phyloP scores from a whole-genome alignment of 768 basidiomycete genomes.

The Suillus spraguei region DNA sequence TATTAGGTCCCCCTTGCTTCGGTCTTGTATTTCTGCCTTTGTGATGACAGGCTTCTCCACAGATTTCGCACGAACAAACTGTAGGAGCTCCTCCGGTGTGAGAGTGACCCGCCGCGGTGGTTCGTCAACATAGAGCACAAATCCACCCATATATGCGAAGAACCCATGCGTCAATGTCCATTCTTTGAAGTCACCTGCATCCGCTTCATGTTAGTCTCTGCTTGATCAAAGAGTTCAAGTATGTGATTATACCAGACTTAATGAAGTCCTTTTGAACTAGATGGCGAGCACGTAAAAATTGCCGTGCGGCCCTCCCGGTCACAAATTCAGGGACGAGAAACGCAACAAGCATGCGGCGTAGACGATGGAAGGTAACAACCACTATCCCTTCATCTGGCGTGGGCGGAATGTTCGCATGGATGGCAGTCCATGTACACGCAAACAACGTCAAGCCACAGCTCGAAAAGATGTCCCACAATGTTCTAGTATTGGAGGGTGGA shows the following conservation, averaged over 20 bases:
- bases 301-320: neutral
- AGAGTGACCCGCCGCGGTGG: neutral
- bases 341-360: neutral
- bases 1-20: neutral
- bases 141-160: neutral
- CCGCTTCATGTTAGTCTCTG: neutral
- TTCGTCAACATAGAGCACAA: neutral
- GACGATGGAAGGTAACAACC: no score
- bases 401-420: neutral
- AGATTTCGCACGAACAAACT: neutral
- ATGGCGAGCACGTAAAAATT: no score
- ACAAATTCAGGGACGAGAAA: neutral
- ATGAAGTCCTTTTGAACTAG: no score
- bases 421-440: neutral
- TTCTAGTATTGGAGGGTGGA: neutral
- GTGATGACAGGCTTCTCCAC: neutral
- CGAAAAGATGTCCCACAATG: neutral
- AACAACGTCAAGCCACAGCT: neutral
- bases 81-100: neutral
- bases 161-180: neutral
- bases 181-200: neutral
- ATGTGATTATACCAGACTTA: no score
- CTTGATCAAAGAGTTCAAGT: neutral
- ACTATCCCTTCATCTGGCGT: no score
- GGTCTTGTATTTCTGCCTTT: neutral